Evolutionary conservation across 345 rosid species (phyloP), one percentile per base, ranked within the genome.

Genomic region (Eucalyptus erythrocorys): DNA sequence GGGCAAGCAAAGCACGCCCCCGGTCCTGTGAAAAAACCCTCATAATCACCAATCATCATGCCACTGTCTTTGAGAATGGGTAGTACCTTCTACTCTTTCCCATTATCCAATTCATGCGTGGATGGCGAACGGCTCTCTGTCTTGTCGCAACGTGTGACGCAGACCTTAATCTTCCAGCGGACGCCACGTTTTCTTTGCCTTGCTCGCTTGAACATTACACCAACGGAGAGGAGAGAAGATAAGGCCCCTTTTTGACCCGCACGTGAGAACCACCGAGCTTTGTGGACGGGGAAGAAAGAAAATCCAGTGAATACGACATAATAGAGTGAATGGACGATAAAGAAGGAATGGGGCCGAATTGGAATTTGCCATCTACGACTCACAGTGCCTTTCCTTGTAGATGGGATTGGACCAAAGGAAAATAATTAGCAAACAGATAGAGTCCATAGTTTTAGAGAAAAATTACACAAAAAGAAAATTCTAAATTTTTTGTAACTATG

Each of bases 401-500:
- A 40, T 40, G 47, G 47, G 47, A 40, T 21, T 40, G 15, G 84
- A 76, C 30, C 84, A 11, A 21, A 76, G 8, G 30, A 37, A 13
- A 76, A 76, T 34, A 76, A 76, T 40, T 32, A 34, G 6, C 0
- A 16, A 68, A 34, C 24, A 37, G 15, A 40, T 0, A 0, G 8
- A 37, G 47, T 43, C 82, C 12, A 21, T 10, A 21, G 47, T 40
- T 40, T 76, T 21, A 76, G 47, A 26, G 57, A 13, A 76, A 1
- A 37, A 10, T 76, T 37, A 76, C 4, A 14, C 5, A 16, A 32
- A 3, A 10, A 71, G 10, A 37, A 76, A 76, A 1, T 21, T 0
- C 2, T 37, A 40, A 11, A 5, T 4, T 4, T 10, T 3, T 2
- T 76, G 0, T 71, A 76, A 51, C 4, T 51, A 0, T 51, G 5